phyloP scores from a whole-genome alignment of 139 green algal species.

The Chlorella vulgaris region DNA sequence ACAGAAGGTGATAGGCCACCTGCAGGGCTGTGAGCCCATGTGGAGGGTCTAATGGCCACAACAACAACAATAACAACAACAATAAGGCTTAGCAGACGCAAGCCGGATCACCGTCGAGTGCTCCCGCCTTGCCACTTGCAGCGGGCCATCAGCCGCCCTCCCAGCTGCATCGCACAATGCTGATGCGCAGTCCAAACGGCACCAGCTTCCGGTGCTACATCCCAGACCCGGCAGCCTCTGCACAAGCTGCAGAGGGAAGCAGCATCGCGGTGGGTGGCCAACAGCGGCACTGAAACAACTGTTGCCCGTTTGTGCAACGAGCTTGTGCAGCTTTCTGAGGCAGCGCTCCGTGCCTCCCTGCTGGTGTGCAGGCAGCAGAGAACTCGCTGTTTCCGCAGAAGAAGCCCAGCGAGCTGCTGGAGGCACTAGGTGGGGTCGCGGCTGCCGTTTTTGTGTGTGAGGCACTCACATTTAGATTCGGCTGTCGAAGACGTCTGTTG shows the following conservation, averaged over 20 bases:
- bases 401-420: constrained; percentile 27
- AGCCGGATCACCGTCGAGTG: background rate
- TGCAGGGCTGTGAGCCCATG: no score
- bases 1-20: background rate
- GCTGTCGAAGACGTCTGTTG: no score
- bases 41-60: no score
- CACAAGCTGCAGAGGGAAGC: background rate
- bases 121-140: background rate
- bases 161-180: background rate
- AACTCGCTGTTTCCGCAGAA: constrained; percentile 1
- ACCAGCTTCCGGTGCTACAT: constrained; percentile 27
- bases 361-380: background rate
- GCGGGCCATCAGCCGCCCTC: background rate
- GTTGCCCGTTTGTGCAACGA: no score
- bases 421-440: constrained; percentile 11
- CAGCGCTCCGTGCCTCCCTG: background rate
- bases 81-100: no score
- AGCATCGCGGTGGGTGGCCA: background rate
- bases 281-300: no score
- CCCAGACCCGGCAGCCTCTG: background rate
- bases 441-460: background rate
- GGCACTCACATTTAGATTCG: no score
- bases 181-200: constrained; percentile 26
- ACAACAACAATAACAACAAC: no score
- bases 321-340: no score